Conservation (phyloP, 805 yeast genomes). For the Myxozyma monticola region DNA sequence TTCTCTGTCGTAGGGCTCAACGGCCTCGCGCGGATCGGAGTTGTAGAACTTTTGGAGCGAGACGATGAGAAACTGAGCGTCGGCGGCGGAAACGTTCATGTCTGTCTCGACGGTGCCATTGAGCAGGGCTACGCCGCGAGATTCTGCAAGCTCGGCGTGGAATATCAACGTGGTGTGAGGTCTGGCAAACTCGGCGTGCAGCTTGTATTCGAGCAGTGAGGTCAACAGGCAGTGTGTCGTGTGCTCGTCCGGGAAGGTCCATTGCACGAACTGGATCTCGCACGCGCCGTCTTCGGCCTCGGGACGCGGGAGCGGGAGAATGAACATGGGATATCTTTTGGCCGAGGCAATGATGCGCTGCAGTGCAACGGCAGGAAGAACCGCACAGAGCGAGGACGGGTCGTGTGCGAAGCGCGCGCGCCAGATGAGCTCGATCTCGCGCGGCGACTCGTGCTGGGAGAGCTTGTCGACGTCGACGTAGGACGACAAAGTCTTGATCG, state of each 20-base stretch:
- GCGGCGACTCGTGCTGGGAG: constrained; percentile 46
- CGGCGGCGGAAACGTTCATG: constrained; percentile 58
- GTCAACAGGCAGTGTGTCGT: constrained; percentile 91
- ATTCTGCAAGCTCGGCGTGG: constrained; percentile 68
- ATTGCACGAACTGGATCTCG: constrained; percentile 90
- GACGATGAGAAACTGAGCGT: constrained; percentile 73
- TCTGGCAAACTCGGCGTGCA: constrained; percentile 86
- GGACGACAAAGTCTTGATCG: constrained; percentile 66
- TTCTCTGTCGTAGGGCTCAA: constrained; percentile 47
- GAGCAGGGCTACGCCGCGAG: constrained; percentile 72
- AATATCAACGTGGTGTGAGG: constrained; percentile 91
- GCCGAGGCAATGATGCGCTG: constrained; percentile 66
- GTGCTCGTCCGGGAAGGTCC: constrained; percentile 82
- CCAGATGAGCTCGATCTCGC: constrained; percentile 83
- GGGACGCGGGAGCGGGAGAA: constrained; percentile 82
- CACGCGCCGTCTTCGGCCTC: constrained; percentile 40
- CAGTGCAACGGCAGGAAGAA: constrained; percentile 58
- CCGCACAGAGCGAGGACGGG: constrained; percentile 64
- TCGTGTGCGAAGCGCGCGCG: constrained; percentile 73
- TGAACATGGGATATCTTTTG: constrained; percentile 72
- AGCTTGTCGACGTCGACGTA: constrained; percentile 72
- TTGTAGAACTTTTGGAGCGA: constrained; percentile 76
- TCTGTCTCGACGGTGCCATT: constrained; percentile 81
- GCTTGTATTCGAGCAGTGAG: constrained; percentile 84
- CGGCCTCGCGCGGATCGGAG: constrained; percentile 49